Conservation (phyloP, 2,329 filamentous ascomycete genomes). For the Cytospora piceae region DNA sequence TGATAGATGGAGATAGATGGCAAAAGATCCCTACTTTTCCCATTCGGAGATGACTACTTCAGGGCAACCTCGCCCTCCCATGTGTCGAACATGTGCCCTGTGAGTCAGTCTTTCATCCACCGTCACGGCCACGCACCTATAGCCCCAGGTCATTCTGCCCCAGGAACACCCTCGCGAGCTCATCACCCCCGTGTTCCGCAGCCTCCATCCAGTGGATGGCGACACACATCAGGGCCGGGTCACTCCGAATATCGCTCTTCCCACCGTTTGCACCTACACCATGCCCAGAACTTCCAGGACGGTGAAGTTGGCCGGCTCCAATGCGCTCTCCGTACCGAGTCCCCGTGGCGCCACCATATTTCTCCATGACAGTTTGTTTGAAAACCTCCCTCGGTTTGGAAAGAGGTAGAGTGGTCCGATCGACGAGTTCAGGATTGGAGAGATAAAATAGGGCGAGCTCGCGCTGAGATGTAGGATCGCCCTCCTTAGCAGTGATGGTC, state of each 20-base stretch:
- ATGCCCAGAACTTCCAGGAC: constrained; percentile 30
- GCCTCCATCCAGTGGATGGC: constrained; percentile 98
- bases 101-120: background rate
- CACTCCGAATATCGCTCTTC: constrained; percentile 61
- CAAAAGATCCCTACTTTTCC: background rate
- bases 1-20: background rate
- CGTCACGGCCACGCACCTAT: constrained; percentile 2
- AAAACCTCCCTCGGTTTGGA: constrained; percentile 87
- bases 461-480: constrained; percentile 83
- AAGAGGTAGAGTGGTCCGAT: constrained; percentile 79
- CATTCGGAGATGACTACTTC: background rate
- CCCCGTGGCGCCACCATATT: constrained; percentile 53
- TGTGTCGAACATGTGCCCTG: background rate
- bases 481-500: constrained; percentile 92
- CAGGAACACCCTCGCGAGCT: constrained; percentile 80
- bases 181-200: constrained; percentile 83
- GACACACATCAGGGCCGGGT: constrained; percentile 88
- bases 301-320: constrained; percentile 30
- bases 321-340: constrained; percentile 37
- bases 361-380: constrained; percentile 82
- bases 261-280: constrained; percentile 36
- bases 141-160: constrained; percentile 54
- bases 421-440: constrained; percentile 84
- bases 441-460: constrained; percentile 94
- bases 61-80: background rate